Evolutionary conservation across 2,329 filamentous ascomycete genomes (phyloP).

Genomic region (Colletotrichum endophyticum): DNA sequence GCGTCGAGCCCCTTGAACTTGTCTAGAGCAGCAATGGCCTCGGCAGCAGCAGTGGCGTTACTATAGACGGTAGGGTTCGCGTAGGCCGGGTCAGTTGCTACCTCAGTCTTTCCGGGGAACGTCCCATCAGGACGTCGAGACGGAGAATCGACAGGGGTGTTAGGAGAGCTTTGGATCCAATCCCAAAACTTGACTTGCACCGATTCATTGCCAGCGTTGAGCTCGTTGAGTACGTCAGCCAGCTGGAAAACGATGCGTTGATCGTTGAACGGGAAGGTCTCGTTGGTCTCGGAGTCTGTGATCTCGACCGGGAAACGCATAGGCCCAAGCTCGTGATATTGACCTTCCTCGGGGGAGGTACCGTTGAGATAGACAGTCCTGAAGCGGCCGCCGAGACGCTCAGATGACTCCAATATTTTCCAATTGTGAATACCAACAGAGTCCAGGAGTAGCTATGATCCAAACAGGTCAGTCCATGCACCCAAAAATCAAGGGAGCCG

Average conservation of each 20-base stretch:
- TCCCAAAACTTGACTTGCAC: slow-evolving; percentile 44
- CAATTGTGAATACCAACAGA: slow-evolving; percentile 48
- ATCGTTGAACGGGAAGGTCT: slow-evolving; percentile 45
- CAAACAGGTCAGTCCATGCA: not conserved
- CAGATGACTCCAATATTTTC: slow-evolving; percentile 47
- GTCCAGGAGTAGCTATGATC: slow-evolving; percentile 40
- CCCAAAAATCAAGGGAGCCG: fast-evolving
- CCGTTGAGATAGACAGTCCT: slow-evolving; percentile 46
- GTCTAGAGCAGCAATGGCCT: slow-evolving; percentile 27
- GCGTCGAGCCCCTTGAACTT: slow-evolving; percentile 28
- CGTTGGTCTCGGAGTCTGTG: slow-evolving; percentile 42
- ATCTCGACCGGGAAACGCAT: slow-evolving; percentile 48
- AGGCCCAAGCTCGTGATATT: slow-evolving; percentile 43
- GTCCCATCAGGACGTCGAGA: slow-evolving; percentile 31
- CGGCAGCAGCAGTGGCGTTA: slow-evolving; percentile 26
- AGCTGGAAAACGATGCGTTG: slow-evolving; percentile 48
- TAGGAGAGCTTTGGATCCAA: slow-evolving; percentile 42
- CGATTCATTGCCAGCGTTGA: slow-evolving; percentile 35
- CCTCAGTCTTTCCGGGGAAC: slow-evolving; percentile 26
- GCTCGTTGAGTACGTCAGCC: slow-evolving; percentile 41
- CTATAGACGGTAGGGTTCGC: slow-evolving; percentile 21
- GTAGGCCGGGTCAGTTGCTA: slow-evolving; percentile 25
- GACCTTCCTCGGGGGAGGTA: slow-evolving; percentile 29
- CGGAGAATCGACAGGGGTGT: slow-evolving; percentile 29
- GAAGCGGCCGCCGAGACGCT: slow-evolving; percentile 46